These are phyloP conservation scores for Hysterangium stoloniferum DNA, from an alignment of 768 basidiomycete genomes.

Conservation along the genomic window DNA sequence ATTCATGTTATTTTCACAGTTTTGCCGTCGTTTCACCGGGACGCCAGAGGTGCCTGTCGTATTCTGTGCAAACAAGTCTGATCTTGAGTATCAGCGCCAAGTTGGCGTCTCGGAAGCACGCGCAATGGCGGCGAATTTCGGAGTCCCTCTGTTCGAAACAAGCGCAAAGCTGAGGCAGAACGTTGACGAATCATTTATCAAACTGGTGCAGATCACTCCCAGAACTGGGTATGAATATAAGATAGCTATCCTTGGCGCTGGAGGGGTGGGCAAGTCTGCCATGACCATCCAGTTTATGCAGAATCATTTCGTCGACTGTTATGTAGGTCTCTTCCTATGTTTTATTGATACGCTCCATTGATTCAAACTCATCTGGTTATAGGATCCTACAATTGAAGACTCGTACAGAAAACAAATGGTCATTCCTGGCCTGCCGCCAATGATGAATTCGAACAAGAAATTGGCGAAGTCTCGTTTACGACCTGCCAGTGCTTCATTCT, in stretches of 20 bases:
- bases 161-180: background rate
- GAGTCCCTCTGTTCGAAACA: background rate
- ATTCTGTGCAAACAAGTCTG: constrained; percentile 2
- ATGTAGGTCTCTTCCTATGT: background rate
- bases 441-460: too few relatives aligned
- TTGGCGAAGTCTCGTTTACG: too few relatives aligned
- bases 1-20: background rate
- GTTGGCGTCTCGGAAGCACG: background rate
- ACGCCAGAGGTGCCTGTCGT: background rate
- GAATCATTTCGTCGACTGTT: constrained; percentile 3
- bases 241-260: constrained; percentile 1
- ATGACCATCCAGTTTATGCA: background rate
- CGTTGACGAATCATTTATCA: background rate
- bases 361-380: background rate
- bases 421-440: background rate
- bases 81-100: background rate
- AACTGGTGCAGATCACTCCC: background rate
- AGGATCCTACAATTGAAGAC: constrained; percentile 11
- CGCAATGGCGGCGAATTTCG: background rate
- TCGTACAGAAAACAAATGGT: constrained; percentile 2
- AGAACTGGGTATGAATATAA: background rate
- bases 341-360: background rate
- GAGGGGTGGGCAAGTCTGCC: constrained; percentile 6
- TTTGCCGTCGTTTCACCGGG: constrained; percentile 1
- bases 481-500: background rate